Percentiles rank a stretch among this genome's conserved stretches.
These are phyloP conservation scores for Linderniella brevidens DNA, from an alignment of 257 asterid species.

Conservation along the genomic window DNA sequence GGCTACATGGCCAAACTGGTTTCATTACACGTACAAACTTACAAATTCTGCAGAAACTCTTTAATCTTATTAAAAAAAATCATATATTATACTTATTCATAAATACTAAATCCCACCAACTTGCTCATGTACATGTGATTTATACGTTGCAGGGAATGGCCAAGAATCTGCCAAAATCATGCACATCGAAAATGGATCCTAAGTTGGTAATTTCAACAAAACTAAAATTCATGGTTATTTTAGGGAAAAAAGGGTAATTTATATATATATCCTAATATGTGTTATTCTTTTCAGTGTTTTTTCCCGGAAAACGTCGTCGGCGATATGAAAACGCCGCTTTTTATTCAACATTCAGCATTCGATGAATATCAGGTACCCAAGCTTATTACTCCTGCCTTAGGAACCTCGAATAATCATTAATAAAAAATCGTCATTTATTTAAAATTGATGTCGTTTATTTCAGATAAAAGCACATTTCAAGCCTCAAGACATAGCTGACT, in stretches of 20 bases:
- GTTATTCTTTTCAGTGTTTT: background rate
- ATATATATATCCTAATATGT: background rate
- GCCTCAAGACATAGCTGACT: too few species aligned
- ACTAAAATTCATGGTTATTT: background rate
- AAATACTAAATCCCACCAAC: too few species aligned
- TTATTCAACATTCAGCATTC: background rate
- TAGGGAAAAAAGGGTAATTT: background rate
- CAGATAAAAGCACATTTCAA: too few species aligned
- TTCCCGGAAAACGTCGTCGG: slow-evolving; percentile 2
- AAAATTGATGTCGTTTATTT: too few species aligned
- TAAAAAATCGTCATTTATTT: too few species aligned
- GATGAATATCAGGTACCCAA: background rate
- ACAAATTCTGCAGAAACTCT: background rate
- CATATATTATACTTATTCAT: background rate
- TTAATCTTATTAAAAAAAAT: background rate
- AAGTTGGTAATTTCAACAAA: background rate
- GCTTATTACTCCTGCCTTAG: background rate
- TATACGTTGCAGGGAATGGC: slow-evolving; percentile 1
- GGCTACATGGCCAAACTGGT: background rate
- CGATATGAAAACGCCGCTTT: background rate
- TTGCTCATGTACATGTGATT: background rate
- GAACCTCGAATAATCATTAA: too few species aligned
- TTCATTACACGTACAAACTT: background rate
- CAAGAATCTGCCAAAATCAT: background rate
- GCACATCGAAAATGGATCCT: slow-evolving; percentile 4